A percentile compares a stretch with the other conserved stretches of the same genome.
These are phyloP conservation scores for Grigorovia humatica DNA, from an alignment of 805 yeast species.

Conservation along the genomic window DNA sequence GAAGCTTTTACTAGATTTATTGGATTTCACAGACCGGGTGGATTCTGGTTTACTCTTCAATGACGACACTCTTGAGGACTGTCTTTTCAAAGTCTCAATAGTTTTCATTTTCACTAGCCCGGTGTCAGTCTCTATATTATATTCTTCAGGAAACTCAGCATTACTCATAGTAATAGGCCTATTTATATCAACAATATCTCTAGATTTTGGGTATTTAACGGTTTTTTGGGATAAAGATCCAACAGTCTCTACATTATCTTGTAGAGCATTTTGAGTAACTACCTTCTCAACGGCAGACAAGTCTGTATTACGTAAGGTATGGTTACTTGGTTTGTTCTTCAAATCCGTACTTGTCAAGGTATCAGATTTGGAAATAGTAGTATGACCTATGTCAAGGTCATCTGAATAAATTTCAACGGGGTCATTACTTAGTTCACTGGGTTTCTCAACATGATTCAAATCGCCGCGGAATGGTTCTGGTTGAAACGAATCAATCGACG, in stretches of 20 bases:
- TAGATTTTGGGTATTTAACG: slow-evolving; percentile 1
- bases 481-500: slow-evolving; percentile 19
- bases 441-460: background rate
- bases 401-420: background rate
- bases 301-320: slow-evolving; percentile 1
- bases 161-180: slow-evolving; percentile 11
- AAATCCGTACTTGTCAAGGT: background rate
- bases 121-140: slow-evolving; percentile 52
- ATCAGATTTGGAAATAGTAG: background rate
- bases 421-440: background rate
- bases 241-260: slow-evolving; percentile 18
- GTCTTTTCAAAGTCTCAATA: slow-evolving; percentile 42
- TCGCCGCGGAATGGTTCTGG: slow-evolving; percentile 19
- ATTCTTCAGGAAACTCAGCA: slow-evolving; percentile 54
- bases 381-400: background rate
- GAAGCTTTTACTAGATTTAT: background rate
- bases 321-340: slow-evolving; percentile 1
- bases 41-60: slow-evolving; percentile 1
- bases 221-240: slow-evolving; percentile 14
- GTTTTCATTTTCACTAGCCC: slow-evolving; percentile 55
- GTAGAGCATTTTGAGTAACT: slow-evolving; percentile 15
- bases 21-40: background rate
- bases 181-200: slow-evolving; percentile 14
- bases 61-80: slow-evolving; percentile 13
- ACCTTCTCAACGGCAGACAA: slow-evolving; percentile 12